Evolutionary conservation across 139 green algal species (phyloP), one percentile per base, ranked within the genome.

Genomic region (Eudorina sp.): DNA sequence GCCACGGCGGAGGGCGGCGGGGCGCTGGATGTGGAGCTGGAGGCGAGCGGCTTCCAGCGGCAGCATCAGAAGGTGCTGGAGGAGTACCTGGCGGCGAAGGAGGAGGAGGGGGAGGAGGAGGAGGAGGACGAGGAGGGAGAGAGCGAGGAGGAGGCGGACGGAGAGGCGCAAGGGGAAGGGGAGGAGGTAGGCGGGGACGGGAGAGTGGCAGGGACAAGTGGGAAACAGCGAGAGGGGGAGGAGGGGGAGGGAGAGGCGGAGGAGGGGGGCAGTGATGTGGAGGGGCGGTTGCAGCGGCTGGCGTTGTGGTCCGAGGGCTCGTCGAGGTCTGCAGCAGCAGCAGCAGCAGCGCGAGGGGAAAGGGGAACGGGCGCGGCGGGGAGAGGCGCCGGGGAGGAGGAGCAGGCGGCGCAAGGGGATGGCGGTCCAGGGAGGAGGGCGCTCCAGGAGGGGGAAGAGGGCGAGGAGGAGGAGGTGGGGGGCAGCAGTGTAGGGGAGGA

Each of bases 31-130:
- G 80, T 92, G 18, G 92, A 92, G 62, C 84, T 97, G 31, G 84
- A 85, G 13, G 95, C 95, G 9, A 96, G 92, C 43, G 95, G 95
- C 0, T 98, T 97, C 88, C 92, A 93, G 79, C 73, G 69, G 68
- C 78, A 95, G 76, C 86, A 97, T 75, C 84, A 94, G 21, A 74
- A 93, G 29, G 87, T 62, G 0, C 38, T 93, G 70, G 82, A 90
- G 43, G 89, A 87, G n/a, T 73, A 31, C 43, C 27, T 40, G 13
- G 90, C 48, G 55, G 19, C 55, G 1, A 81, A 43, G 19, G 34
- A 51, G 64, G 58, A 88, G 29, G 76, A 81, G 0, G 62, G 80
- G 3, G 85, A 82, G 9, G 51, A 55, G 2, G 88, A 81, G 9
- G 66, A 70, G 27, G 89, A 87, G 62, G 76, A 23, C 8, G 80